Percentiles rank a stretch among this genome's conserved stretches.
These are phyloP conservation scores for Tieghemiomyces parasiticus DNA, from an alignment of 192 early-diverging fungal genomes.

Conservation along the genomic window DNA sequence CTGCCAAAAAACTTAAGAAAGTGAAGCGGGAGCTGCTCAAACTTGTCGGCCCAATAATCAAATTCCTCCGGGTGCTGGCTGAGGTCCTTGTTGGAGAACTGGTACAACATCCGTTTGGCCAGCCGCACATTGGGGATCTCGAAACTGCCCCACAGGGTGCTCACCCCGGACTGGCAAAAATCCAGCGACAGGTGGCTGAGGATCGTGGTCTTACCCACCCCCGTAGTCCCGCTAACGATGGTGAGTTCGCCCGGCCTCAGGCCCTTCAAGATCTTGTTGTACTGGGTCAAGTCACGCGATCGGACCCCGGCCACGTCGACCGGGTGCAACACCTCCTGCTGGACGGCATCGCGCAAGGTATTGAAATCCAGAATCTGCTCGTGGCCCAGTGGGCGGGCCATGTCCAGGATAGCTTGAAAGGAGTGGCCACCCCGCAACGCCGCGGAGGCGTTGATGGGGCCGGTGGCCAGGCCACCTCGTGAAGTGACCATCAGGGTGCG, in stretches of 20 bases:
- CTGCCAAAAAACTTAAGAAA: slow-evolving; percentile 63
- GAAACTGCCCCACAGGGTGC: slow-evolving; percentile 63
- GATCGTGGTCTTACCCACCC: slow-evolving; percentile 55
- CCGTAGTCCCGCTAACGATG: slow-evolving; percentile 50
- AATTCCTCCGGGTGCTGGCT: slow-evolving; percentile 29
- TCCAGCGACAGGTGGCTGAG: slow-evolving; percentile 55
- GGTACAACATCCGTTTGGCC: slow-evolving; percentile 49
- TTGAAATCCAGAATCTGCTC: slow-evolving; percentile 50
- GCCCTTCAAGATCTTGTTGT: slow-evolving; percentile 47
- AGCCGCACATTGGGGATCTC: slow-evolving; percentile 56
- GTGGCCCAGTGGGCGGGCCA: slow-evolving; percentile 34
- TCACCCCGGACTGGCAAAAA: slow-evolving; percentile 47
- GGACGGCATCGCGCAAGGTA: slow-evolving; percentile 41
- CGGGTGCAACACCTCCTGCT: slow-evolving; percentile 43
- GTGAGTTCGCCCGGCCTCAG: slow-evolving; percentile 55
- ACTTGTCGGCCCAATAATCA: slow-evolving; percentile 39
- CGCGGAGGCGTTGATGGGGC: slow-evolving; percentile 35
- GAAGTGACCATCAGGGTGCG: slow-evolving; percentile 40
- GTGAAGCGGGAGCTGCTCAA: slow-evolving; percentile 55
- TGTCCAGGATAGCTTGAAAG: slow-evolving; percentile 24
- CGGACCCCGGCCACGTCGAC: slow-evolving; percentile 45
- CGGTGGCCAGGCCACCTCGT: slow-evolving; percentile 20
- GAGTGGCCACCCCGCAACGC: slow-evolving; percentile 27
- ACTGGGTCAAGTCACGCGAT: slow-evolving; percentile 41
- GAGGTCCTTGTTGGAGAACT: slow-evolving; percentile 42